Conservation (phyloP, 2,329 filamentous ascomycete genomes). For the Trichoderma sp. region DNA sequence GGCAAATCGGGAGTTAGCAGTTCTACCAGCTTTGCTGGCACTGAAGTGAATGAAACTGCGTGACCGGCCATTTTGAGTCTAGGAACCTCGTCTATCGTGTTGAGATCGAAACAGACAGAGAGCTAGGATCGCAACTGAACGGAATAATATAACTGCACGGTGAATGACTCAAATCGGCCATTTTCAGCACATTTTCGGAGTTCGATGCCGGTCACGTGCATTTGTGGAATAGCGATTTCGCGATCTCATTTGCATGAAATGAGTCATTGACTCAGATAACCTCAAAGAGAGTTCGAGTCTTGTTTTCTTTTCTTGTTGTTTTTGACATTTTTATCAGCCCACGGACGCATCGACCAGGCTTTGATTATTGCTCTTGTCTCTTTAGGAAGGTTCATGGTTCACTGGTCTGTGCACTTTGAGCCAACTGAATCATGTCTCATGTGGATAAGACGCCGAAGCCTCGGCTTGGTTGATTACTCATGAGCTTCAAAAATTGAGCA, state of each 20-base stretch:
- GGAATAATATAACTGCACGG: background rate
- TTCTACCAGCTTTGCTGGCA: constrained; percentile 42
- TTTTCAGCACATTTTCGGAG: background rate
- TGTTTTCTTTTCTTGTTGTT: background rate
- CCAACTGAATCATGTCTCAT: background rate
- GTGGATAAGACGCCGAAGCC: background rate
- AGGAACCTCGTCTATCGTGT: background rate
- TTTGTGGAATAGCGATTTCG: background rate
- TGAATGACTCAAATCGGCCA: background rate
- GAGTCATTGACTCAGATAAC: background rate
- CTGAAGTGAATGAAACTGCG: constrained; percentile 30
- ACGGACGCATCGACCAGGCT: background rate
- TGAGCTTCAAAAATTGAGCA: background rate
- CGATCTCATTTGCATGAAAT: background rate
- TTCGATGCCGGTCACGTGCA: background rate
- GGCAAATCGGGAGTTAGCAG: constrained; percentile 56
- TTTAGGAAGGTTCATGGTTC: background rate
- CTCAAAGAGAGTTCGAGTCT: no score
- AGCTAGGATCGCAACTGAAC: background rate
- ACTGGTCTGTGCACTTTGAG: background rate
- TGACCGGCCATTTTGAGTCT: constrained; percentile 11
- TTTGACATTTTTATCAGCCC: background rate
- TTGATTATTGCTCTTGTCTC: background rate
- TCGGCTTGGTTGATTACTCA: background rate
- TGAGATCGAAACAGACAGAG: background rate